These are phyloP conservation scores for Diaporthe helianthi DNA, from an alignment of 2,329 filamentous ascomycete genomes.

Conservation along the genomic window DNA sequence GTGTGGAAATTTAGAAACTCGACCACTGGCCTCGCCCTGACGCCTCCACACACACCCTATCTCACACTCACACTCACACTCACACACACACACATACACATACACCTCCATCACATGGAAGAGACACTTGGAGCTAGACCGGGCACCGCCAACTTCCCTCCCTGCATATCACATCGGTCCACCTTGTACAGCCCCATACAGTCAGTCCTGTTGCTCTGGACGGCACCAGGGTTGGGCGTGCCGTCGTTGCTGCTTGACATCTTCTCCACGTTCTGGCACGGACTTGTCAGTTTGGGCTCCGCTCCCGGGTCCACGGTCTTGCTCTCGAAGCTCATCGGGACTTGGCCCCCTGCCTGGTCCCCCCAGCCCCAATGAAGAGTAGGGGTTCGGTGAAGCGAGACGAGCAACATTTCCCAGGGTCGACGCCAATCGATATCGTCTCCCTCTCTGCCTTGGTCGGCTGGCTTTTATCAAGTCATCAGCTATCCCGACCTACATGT, in stretches of 20 bases:
- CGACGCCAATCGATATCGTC: constrained; percentile 31
- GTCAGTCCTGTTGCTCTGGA: neutral
- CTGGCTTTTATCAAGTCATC: constrained; percentile 34
- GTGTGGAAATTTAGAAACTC: neutral
- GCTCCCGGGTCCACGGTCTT: constrained; percentile 29
- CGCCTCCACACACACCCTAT: neutral
- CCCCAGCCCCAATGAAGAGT: constrained; percentile 33
- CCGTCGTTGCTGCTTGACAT: neutral
- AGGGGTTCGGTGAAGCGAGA: constrained; percentile 29
- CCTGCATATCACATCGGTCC: neutral
- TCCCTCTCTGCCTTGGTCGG: constrained; percentile 28
- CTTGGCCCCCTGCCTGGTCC: constrained; percentile 23
- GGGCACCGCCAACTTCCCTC: neutral
- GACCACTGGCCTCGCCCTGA: constrained; percentile 19
- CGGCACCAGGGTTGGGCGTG: neutral
- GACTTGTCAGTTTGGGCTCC: constrained; percentile 29
- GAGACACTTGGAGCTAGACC: neutral
- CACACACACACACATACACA: no score
- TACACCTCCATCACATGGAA: neutral
- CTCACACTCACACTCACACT: no score
- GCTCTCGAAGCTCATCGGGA: constrained; percentile 20
- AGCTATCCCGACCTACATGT: constrained; percentile 31
- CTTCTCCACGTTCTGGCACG: constrained; percentile 28
- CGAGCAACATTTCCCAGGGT: constrained; percentile 32
- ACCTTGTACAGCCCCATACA: constrained; percentile 5